A percentile compares a stretch with the other conserved stretches of the same genome.
Conservation (phyloP, 805 yeast genomes). For the Saccharomycopsis olivae region DNA sequence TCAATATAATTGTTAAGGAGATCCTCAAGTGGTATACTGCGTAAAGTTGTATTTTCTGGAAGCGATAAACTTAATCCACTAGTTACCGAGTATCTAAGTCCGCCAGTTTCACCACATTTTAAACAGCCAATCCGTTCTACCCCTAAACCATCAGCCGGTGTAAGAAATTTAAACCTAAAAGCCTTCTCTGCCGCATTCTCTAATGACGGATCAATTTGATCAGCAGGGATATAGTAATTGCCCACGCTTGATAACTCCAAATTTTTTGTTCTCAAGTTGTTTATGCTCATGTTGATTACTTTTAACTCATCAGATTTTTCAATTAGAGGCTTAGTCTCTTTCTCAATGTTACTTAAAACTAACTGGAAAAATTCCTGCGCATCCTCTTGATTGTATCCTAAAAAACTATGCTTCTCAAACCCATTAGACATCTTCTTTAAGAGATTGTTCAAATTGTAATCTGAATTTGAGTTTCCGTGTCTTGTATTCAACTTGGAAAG, state of each 20-base stretch:
- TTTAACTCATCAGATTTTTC: slow-evolving; percentile 21
- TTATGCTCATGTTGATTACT: slow-evolving; percentile 19
- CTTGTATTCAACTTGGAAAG: slow-evolving; percentile 44
- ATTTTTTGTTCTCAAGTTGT: slow-evolving; percentile 21
- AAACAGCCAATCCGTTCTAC: slow-evolving; percentile 89
- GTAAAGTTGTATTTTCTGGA: slow-evolving; percentile 37
- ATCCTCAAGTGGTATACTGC: slow-evolving; percentile 33
- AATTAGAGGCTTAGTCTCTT: slow-evolving; percentile 26
- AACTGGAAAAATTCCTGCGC: slow-evolving; percentile 93
- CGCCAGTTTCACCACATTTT: slow-evolving; percentile 88
- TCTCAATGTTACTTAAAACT: slow-evolving; percentile 55
- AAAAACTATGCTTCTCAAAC: slow-evolving; percentile 64
- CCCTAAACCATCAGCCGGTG: slow-evolving; percentile 86
- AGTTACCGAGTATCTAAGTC: slow-evolving; percentile 70
- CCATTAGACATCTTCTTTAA: slow-evolving; percentile 65
- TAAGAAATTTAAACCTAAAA: slow-evolving; percentile 47
- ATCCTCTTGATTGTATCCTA: slow-evolving; percentile 89
- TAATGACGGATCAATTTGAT: slow-evolving; percentile 56
- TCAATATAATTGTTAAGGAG: slow-evolving; percentile 57
- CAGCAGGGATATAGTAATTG: slow-evolving; percentile 56
- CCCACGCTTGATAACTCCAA: slow-evolving; percentile 39
- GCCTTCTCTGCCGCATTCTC: slow-evolving; percentile 32
- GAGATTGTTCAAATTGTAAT: slow-evolving; percentile 50
- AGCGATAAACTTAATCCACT: slow-evolving; percentile 65
- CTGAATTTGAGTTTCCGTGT: slow-evolving; percentile 43